Evolutionary conservation across 23 red algal genomes (phyloP), one percentile per base, ranked within the genome.

Genomic region (Rhodosorus marinus): DNA sequence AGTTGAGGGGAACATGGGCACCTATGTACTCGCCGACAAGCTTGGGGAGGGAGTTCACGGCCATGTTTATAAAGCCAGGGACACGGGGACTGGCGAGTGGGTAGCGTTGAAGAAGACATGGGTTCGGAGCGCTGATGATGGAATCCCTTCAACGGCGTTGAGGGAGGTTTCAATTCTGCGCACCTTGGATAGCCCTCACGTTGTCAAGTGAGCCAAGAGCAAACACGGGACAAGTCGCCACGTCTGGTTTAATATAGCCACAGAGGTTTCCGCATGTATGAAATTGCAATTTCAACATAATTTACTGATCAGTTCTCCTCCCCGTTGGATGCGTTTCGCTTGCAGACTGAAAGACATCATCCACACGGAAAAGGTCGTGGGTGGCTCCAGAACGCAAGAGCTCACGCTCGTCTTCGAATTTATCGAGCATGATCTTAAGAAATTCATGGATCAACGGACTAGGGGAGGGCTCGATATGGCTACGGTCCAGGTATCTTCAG

Each of bases 31-130:
- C 14, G 68, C 74, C 9, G 86, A 82, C 60, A 59, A 82, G 31
- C 80, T 94, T 4, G 87, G 87, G 0, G 59, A 94, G 62, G 87
- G 87, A 6, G 84, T 79, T 24, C 84, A 94, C 43, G 87, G 87
- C 30, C 83, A 82, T 46, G 87, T 94, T 28, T 94, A 83, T 72
- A 94, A 94, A 58, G 87, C 87, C 54, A 55, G 67, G 41, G 57
- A 94, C 47, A 24, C 80, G 5, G 41, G 61, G 67, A 83, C 87
- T 9, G 72, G 72, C 32, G 70, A 78, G 60, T 50, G 72, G 54
- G 87, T 94, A 27, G 87, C 87, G 11, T 53, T 94, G 54, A 94
- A 94, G 56, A 94, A 94, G 36, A 94, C 87, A 25, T 67, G 78
- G 29, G 56, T 94, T 11, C 46, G 60, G 5, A 70, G 62, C 50